Base-by-base conservation (phyloP, 768 basidiomycete genomes). In the Kockovaella imperatae region DNA sequence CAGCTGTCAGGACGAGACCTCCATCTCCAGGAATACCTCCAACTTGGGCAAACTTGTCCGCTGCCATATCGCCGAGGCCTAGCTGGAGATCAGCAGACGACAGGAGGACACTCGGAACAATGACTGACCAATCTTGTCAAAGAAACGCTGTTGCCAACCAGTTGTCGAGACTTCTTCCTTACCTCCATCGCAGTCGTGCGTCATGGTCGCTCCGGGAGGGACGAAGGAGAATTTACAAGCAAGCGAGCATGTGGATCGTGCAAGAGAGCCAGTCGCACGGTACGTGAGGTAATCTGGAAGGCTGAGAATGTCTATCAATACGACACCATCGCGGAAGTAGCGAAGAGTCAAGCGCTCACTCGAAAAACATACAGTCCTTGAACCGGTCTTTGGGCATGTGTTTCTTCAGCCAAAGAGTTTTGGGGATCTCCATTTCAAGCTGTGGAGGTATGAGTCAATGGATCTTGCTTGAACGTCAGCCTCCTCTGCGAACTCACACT, bases 361-460 rank as follows among this genome's bases (percentile, higher is more conserved):
- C 75, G 56, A 74, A 76, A 50, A 76, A 71, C 65, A 65, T 67
- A 62, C 64, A 68, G 15, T 57, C 24, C 41, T 65, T 59, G 73
- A 99, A 97, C 15, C 75, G 76, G 10, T 77, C 73, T 0, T 79
- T 66, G 2, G 77, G 64, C 90, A 97, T 91, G 74, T 85, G 77
- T 51, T 80, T 83, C 71, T 91, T 96, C 35, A 97, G 78, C 95
- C 95, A 97, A 24, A 97, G 80, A 25, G 91, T 84, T 71, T 97
- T 97, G 0, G 93, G 93, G 35, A 96, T 81, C 72, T 96, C 93
- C 95, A 97, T 97, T 72, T 97, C 91, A 35, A 96, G 78, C 87
- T 95, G 42, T n/a, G 29, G 51, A 32, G 38, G 36, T 25, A 21
- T 10, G 26, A n/a, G 29, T 3, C 32, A 45, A 11, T 10, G 7